Evolutionary conservation across 2,329 filamentous ascomycete species (phyloP).

Genomic region (Eutypella sp.): DNA sequence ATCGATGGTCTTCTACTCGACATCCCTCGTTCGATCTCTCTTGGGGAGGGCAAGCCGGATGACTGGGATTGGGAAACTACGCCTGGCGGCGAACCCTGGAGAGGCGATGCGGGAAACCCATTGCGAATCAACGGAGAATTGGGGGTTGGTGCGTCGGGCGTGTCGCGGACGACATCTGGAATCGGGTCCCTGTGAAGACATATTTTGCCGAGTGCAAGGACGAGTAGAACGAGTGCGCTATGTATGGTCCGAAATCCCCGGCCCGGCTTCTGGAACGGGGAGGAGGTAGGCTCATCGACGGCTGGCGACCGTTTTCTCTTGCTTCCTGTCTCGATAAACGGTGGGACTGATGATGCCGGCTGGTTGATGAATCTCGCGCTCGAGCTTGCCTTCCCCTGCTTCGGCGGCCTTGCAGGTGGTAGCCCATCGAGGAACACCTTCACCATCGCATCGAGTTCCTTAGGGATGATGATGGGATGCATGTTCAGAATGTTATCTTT

Average conservation of each 20-base stretch:
- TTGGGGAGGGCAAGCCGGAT: constrained; percentile 47
- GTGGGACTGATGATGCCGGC: constrained; percentile 17
- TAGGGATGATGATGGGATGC: constrained; percentile 57
- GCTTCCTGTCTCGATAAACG: constrained; percentile 23
- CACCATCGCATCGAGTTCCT: constrained; percentile 48
- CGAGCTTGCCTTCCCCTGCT: constrained; percentile 12
- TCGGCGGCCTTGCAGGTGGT: constrained; percentile 26
- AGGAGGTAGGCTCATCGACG: constrained; percentile 22
- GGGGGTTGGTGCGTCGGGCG: constrained; percentile 27
- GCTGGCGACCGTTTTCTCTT: constrained; percentile 55
- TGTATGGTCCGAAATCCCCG: constrained; percentile 63
- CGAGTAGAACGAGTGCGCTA: constrained; percentile 75
- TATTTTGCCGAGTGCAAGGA: constrained; percentile 83
- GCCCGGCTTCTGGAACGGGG: constrained; percentile 36
- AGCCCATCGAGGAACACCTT: constrained; percentile 46
- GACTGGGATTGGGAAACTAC: constrained; percentile 41
- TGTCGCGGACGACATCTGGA: constrained; percentile 54
- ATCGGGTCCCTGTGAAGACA: constrained; percentile 54
- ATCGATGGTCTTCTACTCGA: constrained; percentile 49
- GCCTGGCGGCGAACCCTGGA: constrained; percentile 51
- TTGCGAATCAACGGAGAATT: constrained; percentile 42
- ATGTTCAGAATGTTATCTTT: constrained; percentile 59
- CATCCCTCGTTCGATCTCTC: constrained; percentile 41
- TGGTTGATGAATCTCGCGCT: constrained; percentile 27
- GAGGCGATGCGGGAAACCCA: constrained; percentile 46